Percentiles rank a stretch among this genome's conserved stretches.
These are phyloP conservation scores for Aspergillus baeticus DNA, from an alignment of 495 filamentous ascomycete genomes.

Conservation along the genomic window DNA sequence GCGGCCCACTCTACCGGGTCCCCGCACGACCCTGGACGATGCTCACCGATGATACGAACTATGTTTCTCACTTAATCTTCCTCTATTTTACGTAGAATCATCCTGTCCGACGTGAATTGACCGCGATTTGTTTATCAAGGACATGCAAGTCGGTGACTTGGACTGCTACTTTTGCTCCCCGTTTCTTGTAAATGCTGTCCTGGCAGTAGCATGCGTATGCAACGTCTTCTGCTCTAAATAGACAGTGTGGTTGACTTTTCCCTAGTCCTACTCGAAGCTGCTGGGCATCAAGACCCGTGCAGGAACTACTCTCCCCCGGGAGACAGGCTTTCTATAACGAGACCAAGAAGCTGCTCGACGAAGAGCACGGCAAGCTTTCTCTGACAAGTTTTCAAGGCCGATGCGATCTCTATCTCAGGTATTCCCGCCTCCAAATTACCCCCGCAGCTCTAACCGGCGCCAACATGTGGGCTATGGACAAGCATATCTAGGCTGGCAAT, in stretches of 20 bases:
- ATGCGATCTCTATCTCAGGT: too few species aligned
- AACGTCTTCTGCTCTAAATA: background rate
- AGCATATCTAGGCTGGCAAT: too few species aligned
- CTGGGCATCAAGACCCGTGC: background rate
- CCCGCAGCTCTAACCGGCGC: too few species aligned
- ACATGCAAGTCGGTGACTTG: conserved; percentile 27
- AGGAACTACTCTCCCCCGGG: background rate
- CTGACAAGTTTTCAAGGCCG: conserved; percentile 4
- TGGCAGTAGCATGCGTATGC: conserved; percentile 38
- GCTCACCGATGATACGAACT: conserved; percentile 35
- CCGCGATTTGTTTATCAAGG: conserved; percentile 35
- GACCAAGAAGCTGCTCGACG: background rate
- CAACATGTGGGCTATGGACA: too few species aligned
- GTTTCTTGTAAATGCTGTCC: conserved; percentile 44
- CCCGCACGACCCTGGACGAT: conserved; percentile 40
- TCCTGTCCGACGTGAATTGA: conserved; percentile 35
- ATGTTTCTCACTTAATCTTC: conserved; percentile 43
- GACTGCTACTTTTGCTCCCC: conserved; percentile 37
- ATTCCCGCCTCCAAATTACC: too few species aligned
- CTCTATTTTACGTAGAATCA: conserved; percentile 44
- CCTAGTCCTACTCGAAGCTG: background rate
- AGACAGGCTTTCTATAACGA: background rate
- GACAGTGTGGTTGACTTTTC: background rate
- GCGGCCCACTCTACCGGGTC: conserved; percentile 19
- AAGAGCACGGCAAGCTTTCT: background rate